Evolutionary conservation across 2,329 filamentous ascomycete species (phyloP), one percentile per base, ranked within the genome.

Genomic region (Lecanicillium sp.): DNA sequence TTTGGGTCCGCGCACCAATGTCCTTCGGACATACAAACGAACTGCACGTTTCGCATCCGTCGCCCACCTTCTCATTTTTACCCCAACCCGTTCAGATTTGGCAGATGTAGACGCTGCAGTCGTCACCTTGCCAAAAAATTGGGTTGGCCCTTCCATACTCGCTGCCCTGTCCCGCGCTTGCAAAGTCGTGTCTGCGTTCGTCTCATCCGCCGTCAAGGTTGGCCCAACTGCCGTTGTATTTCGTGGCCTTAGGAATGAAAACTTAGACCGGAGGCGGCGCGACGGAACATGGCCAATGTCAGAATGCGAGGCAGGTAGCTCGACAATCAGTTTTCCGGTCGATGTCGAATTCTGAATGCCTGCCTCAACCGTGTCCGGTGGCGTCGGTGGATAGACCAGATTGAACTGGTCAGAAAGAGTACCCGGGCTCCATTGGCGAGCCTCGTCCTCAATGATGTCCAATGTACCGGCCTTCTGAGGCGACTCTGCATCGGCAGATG

Each of bases 401-500:
- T 59, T 58, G 38, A 62, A 61, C 29, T 58, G 59, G 18, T 62
- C 56, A 11, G 58, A 59, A 17, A 47, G 35, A 28, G 47, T 48
- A 6, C 46, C 43, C 2, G 50, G 52, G 14, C 25, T 29, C 19
- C 12, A n/a, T 29, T 36, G 39, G 3, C 29, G 12, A n/a, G 31
- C 18, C 38, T 46, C 42, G 19, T 47, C 35, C 31, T 44, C 44
- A 13, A 33, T 40, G 29, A 40, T 42, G 4, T 17, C 31, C 18
- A 42, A 14, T 11, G 15, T 33, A 11, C 30, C 15, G 18, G 13
- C 14, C 17, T 11, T 11, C 10, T 11, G 18, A 17, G 34, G 34
- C 10, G 36, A 29, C n/a, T 49, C 14, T 19, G 41, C 39, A 17
- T 41, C 29, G 19, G 40, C 35, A 14, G 43, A 44, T 15, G 41